These are phyloP conservation scores for Lactarius deliciosus DNA, from an alignment of 768 basidiomycete genomes.

Conservation along the genomic window DNA sequence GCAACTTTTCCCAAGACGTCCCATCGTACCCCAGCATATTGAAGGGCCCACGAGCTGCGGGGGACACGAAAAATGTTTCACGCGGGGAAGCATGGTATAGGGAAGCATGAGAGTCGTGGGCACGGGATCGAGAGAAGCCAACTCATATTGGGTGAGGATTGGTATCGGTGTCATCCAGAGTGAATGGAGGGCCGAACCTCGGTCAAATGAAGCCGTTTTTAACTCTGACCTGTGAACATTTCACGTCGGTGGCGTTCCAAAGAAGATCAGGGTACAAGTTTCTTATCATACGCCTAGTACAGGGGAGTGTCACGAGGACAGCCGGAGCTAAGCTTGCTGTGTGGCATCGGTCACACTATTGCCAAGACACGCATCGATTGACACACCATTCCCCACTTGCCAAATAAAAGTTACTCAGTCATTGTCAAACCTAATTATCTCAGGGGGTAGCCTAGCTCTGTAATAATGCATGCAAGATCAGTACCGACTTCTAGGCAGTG, in stretches of 20 bases:
- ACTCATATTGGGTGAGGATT: neutral
- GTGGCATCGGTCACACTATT: neutral
- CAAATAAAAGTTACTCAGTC: neutral
- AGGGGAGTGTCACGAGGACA: neutral
- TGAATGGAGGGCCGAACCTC: slow-evolving; percentile 5
- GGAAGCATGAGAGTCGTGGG: neutral
- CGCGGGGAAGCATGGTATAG: neutral
- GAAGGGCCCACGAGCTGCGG: neutral
- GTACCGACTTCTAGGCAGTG: neutral
- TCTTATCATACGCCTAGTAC: neutral
- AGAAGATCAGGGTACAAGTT: neutral
- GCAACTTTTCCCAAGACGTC: neutral
- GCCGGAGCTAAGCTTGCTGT: neutral
- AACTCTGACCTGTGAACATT: neutral
- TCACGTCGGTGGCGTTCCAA: slow-evolving; percentile 3
- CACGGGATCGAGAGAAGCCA: neutral
- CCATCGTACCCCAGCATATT: neutral
- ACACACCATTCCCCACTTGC: neutral
- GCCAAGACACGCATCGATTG: neutral
- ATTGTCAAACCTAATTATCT: neutral
- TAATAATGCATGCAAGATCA: neutral
- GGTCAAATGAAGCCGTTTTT: slow-evolving; percentile 18
- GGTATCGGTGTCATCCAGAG: slow-evolving; percentile 4
- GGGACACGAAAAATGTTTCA: neutral
- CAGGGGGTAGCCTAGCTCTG: neutral